Percentiles rank a stretch among this genome's conserved stretches.
These are phyloP conservation scores for Lactarius tabidus DNA, from an alignment of 768 basidiomycete genomes.

Conservation along the genomic window DNA sequence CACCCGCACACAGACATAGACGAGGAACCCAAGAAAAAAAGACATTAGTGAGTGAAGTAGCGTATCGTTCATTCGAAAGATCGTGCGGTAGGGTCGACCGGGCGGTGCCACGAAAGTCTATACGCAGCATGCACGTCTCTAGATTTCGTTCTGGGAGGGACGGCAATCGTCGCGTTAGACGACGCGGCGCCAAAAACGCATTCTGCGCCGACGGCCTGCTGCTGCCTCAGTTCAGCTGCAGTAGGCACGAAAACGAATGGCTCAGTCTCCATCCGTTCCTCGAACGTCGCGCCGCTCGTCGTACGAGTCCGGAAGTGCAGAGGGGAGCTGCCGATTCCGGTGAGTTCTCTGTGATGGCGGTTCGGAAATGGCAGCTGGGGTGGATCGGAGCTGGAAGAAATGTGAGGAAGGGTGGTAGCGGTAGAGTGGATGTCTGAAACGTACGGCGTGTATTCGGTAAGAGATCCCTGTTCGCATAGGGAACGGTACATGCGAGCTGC, in stretches of 20 bases:
- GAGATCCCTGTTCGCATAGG: background rate
- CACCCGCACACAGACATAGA: no score
- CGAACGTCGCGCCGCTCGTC: no score
- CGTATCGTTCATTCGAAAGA: background rate
- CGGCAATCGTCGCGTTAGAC: background rate
- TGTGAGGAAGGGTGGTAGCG: background rate
- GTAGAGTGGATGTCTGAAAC: background rate
- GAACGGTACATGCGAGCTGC: conserved; percentile 16
- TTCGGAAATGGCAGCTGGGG: background rate
- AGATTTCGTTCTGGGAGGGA: background rate
- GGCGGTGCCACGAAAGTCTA: background rate
- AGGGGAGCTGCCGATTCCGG: no score
- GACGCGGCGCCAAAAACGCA: background rate
- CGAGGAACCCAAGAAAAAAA: background rate
- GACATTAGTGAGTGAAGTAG: background rate
- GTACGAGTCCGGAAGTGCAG: background rate
- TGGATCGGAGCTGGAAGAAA: background rate
- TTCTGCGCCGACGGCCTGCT: background rate
- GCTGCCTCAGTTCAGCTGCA: background rate
- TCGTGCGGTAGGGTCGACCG: background rate
- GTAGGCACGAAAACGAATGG: background rate
- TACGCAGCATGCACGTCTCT: background rate
- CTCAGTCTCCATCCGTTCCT: background rate
- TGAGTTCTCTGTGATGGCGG: background rate
- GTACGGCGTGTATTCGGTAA: conserved; percentile 19